Conservation (phyloP, 805 yeast species). For the Yarrowia osloensis region DNA sequence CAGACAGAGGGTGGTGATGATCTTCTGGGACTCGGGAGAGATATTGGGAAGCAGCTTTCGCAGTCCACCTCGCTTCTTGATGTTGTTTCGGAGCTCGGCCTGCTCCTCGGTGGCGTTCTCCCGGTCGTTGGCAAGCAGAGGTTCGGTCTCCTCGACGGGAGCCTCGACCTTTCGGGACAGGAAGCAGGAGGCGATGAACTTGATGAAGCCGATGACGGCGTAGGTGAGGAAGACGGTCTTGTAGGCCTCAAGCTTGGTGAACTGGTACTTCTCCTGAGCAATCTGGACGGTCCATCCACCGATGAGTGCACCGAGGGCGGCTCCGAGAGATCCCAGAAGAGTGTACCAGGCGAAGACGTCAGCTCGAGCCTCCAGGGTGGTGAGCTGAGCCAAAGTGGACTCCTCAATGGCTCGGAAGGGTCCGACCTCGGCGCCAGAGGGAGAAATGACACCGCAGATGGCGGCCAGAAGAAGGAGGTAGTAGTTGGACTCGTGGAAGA, state of each 20-base stretch:
- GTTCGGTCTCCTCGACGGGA: slow-evolving; percentile 23
- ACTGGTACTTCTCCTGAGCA: slow-evolving; percentile 31
- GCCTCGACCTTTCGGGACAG: slow-evolving; percentile 44
- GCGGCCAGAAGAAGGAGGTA: slow-evolving; percentile 66
- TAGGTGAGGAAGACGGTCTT: slow-evolving; percentile 57
- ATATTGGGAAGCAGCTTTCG: slow-evolving; percentile 34
- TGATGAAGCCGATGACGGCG: slow-evolving; percentile 52
- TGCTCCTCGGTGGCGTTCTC: slow-evolving; percentile 10
- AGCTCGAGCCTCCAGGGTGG: slow-evolving; percentile 52
- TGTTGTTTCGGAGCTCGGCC: slow-evolving; percentile 13
- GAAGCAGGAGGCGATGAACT: slow-evolving; percentile 49
- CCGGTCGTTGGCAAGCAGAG: slow-evolving; percentile 31
- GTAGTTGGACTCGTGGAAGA: slow-evolving; percentile 59
- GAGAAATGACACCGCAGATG: slow-evolving; percentile 80
- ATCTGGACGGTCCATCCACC: slow-evolving; percentile 52
- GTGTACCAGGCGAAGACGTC: slow-evolving; percentile 76
- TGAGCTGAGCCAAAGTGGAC: slow-evolving; percentile 75
- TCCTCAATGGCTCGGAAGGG: slow-evolving; percentile 88
- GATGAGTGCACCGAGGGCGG: slow-evolving; percentile 67
- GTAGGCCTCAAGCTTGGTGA: slow-evolving; percentile 46
- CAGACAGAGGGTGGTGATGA: slow-evolving; percentile 38
- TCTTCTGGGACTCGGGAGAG: slow-evolving; percentile 37
- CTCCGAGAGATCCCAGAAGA: slow-evolving; percentile 66
- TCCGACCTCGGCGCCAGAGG: slow-evolving; percentile 88
- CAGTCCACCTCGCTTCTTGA: slow-evolving; percentile 10